These are phyloP conservation scores for Limnanthes douglasii DNA, from an alignment of 345 rosid species.

Conservation along the genomic window DNA sequence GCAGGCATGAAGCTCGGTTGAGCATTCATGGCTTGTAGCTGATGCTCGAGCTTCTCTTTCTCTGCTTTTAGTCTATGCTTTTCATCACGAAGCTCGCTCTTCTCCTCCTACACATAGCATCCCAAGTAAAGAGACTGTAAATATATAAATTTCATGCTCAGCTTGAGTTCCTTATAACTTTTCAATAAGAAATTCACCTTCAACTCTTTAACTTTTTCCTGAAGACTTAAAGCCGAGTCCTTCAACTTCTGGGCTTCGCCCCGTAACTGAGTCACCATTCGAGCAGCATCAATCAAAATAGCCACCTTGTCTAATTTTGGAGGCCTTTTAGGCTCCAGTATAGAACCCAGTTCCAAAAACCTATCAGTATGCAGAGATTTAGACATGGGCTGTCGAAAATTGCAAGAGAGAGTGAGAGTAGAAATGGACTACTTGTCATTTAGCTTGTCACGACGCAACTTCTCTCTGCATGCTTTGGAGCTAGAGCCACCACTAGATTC, in stretches of 20 bases:
- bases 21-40: constrained; percentile 34
- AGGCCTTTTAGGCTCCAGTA: constrained; percentile 74
- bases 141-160: neutral
- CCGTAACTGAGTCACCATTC: constrained; percentile 60
- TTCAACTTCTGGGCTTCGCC: constrained; percentile 56
- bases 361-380: constrained; percentile 15
- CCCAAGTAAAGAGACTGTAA: neutral
- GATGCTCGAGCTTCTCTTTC: constrained; percentile 62
- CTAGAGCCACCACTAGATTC: constrained; percentile 38
- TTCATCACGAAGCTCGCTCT: constrained; percentile 64
- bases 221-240: constrained; percentile 61
- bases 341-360: constrained; percentile 66
- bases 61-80: constrained; percentile 71
- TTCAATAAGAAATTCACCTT: constrained; percentile 23
- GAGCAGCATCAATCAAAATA: constrained; percentile 51
- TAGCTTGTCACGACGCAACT: constrained; percentile 81
- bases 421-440: constrained; percentile 63
- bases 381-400: constrained; percentile 3
- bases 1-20: constrained; percentile 61
- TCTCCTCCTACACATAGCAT: constrained; percentile 12
- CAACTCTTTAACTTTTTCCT: constrained; percentile 64
- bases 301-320: constrained; percentile 88
- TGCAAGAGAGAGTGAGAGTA: neutral
- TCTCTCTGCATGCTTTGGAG: constrained; percentile 97
- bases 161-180: neutral